phyloP scores from a whole-genome alignment of 2,329 filamentous ascomycete genomes.

The Hymenoscyphus scutula region DNA sequence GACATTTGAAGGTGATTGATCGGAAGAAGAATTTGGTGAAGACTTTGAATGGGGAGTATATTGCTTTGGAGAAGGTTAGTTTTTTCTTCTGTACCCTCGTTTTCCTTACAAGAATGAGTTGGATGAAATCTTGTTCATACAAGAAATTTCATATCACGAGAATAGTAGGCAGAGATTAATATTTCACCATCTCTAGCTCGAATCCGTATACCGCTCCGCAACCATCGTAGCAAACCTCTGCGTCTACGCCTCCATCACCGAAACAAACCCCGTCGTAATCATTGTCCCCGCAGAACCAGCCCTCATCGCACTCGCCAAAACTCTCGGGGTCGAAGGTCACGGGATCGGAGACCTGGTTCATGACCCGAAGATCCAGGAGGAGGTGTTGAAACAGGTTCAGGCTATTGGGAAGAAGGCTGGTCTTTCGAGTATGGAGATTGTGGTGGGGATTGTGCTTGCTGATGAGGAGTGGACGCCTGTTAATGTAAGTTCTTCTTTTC shows the following conservation, averaged over 20 bases:
- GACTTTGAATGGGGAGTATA: constrained; percentile 92
- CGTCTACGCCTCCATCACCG: constrained; percentile 72
- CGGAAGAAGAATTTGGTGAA: constrained; percentile 94
- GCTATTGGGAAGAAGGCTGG: constrained; percentile 61
- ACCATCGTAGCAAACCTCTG: constrained; percentile 79
- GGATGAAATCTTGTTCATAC: too few species aligned
- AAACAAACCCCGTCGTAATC: constrained; percentile 77
- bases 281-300: constrained; percentile 66
- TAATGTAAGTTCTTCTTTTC: constrained; percentile 77
- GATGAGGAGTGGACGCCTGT: constrained; percentile 85
- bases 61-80: constrained; percentile 76
- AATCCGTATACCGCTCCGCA: constrained; percentile 80
- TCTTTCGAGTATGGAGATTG: constrained; percentile 66
- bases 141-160: too few species aligned
- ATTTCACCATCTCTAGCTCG: too few species aligned
- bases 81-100: constrained; percentile 13
- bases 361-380: constrained; percentile 59
- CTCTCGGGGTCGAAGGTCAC: constrained; percentile 58
- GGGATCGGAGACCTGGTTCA: constrained; percentile 54
- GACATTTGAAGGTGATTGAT: constrained; percentile 75
- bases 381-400: constrained; percentile 66
- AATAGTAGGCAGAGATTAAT: too few species aligned
- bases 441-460: constrained; percentile 71
- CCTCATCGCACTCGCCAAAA: constrained; percentile 55
- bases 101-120: too few species aligned